phyloP scores from a whole-genome alignment of 1,139 yeast genomes.

The Sugiyamaella sp. region DNA sequence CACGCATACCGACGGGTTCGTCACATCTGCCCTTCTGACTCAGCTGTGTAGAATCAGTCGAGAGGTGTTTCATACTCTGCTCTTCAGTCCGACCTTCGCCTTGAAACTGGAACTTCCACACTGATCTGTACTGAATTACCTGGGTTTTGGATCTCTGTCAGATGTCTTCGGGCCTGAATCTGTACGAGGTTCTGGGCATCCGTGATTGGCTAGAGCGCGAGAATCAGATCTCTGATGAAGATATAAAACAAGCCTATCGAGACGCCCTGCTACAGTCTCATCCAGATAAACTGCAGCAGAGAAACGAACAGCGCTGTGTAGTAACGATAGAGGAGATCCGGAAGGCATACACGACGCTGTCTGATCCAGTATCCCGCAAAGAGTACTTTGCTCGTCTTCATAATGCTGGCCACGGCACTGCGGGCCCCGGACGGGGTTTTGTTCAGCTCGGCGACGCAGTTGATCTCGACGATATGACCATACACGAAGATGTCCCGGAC shows the following conservation, averaged over 20 bases:
- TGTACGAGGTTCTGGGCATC: conserved; percentile 16
- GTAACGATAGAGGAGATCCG: conserved; percentile 50
- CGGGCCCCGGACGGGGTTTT: conserved; percentile 38
- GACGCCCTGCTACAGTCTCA: conserved; percentile 61
- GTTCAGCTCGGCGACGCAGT: conserved; percentile 53
- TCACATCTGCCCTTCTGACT: too few species aligned
- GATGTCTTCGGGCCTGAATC: conserved; percentile 6
- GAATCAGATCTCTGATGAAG: conserved; percentile 41
- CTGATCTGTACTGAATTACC: background rate
- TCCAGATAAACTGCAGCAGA: conserved; percentile 65
- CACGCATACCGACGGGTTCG: too few species aligned
- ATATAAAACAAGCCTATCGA: conserved; percentile 65
- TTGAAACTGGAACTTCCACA: too few species aligned
- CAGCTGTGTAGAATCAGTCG: too few species aligned
- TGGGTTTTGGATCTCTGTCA: background rate
- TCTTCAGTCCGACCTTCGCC: too few species aligned
- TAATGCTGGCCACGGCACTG: conserved; percentile 31
- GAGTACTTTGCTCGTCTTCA: conserved; percentile 54
- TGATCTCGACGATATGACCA: conserved; percentile 57
- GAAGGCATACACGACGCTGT: conserved; percentile 60
- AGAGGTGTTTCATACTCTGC: too few species aligned
- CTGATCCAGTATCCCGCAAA: conserved; percentile 46
- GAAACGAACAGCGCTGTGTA: conserved; percentile 21
- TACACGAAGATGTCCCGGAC: conserved; percentile 33
- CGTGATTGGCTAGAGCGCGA: conserved; percentile 11